Base-by-base conservation (phyloP, 768 basidiomycete genomes). In the Pulveroboletus sp. region DNA sequence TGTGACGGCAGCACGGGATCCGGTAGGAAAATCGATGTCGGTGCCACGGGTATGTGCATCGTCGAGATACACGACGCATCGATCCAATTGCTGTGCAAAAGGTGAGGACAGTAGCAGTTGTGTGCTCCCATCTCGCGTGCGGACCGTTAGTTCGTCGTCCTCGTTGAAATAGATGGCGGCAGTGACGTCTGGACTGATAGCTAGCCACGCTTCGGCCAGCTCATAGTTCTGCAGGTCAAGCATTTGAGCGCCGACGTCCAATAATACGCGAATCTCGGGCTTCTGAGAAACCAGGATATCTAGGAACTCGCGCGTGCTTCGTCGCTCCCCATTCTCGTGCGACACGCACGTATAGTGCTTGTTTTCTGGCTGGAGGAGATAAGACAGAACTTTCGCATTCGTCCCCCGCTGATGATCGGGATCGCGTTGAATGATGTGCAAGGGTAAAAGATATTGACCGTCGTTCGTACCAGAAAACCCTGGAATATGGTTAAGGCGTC, bases 171-270 rank as follows among this genome's bases (percentile, higher is more conserved):
- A 71, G 10, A 69, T 60, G 10, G 70, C 68, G 0, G 70, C 70
- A 13, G 49, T 43, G 1, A 58, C 32, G 19, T 41, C 37, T 1
- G 45, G 19, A 10, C 46, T 61, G 37, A 52, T 46, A 17, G 42
- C 30, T 5, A 81, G 60, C 81, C 80, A 81, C 2, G 55, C 36
- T 17, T 46, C 31, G 2, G 68, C 75, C 5, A 81, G 44, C 22
- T 75, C 63, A 2, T 55, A 29, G 50, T 79, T 81, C 20, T 67
- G 60, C 47, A 78, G 63, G 37, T 81, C 79, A 9, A 81, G 62
- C 63, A 82, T 76, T 51, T 81, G 79, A 0, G 79, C 79, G 4
- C 79, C 80, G 12, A 81, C 78, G 37, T 81, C 79, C 14, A 81
- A 60, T 17, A 81, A 59, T 6, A 81, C 77, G 20, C 68, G 68